These are phyloP conservation scores for Verticillium tricorpus DNA, from an alignment of 2,329 filamentous ascomycete genomes.

Conservation along the genomic window DNA sequence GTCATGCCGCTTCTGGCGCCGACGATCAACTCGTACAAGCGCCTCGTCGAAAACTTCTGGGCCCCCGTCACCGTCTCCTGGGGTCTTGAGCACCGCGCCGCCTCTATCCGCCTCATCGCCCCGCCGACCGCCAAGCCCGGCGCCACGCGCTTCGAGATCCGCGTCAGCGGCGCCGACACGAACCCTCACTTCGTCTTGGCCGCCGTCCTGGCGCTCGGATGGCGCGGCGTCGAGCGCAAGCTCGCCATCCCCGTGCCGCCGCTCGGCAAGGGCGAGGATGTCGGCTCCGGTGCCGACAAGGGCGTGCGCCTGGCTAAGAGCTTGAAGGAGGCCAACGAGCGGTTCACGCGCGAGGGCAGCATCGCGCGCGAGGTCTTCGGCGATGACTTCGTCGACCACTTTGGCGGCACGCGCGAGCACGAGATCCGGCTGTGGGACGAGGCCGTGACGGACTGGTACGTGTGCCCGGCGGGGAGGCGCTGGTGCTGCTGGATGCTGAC, in stretches of 20 bases:
- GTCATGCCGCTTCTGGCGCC: constrained; percentile 95
- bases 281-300: constrained; percentile 66
- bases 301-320: constrained; percentile 79
- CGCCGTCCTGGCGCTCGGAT: constrained; percentile 82
- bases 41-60: constrained; percentile 98
- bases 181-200: constrained; percentile 86
- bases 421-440: constrained; percentile 91
- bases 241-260: constrained; percentile 78
- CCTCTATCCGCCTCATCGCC: constrained; percentile 83
- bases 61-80: constrained; percentile 96
- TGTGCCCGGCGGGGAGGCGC: constrained; percentile 18
- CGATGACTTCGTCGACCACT: constrained; percentile 94
- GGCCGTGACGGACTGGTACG: constrained; percentile 93
- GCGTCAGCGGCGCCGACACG: constrained; percentile 89
- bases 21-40: constrained; percentile 96
- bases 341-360: constrained; percentile 73
- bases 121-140: constrained; percentile 81
- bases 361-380: constrained; percentile 92
- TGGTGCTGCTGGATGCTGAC: not conserved
- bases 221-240: constrained; percentile 90
- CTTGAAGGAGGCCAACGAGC: constrained; percentile 75
- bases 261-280: constrained; percentile 77
- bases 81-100: constrained; percentile 92
- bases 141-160: constrained; percentile 87
- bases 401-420: constrained; percentile 85